Base-by-base conservation (phyloP, 345 rosid species). In the Theobroma cacao region DNA sequence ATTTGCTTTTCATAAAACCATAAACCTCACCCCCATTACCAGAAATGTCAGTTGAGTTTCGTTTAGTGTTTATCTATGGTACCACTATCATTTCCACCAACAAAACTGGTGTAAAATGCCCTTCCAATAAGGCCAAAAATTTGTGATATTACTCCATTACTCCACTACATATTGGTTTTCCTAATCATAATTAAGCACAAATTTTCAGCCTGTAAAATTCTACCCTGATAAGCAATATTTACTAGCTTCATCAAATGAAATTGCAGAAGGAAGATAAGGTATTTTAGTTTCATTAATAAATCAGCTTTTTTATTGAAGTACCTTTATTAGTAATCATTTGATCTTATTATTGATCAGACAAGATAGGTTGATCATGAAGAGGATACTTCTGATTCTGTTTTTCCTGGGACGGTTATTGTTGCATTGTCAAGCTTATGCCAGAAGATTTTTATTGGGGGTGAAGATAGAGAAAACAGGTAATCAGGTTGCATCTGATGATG, bases 1-100 rank as follows among this genome's bases (percentile, higher is more conserved):
- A 55, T 50, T 38, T 95, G 98, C 91, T 95, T 95, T 4, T 73
- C 90, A 33, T n/a, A n/a, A n/a, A n/a, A n/a, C n/a, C n/a, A n/a
- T n/a, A 38, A 76, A 72, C 59, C 76, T 47, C 65, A n/a, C 55
- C 18, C 28, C 55, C n/a, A 52, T 61, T 43, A 24, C 9, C 50
- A 10, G 15, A 47, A 61, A 64, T 14, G 22, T 69, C 43, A 43
- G 56, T 41, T 47, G 45, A 64, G 18, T 17, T 55, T 50, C 7
- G 48, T 43, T 75, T 70, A 15, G 56, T 61, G 15, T 45, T 65
- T 22, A 38, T 24, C 38, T 59, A 38, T 78, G 22, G 40, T 78
- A 64, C 43, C 66, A 24, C 55, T 47, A 14, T 50, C 30, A 45
- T 52, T 77, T 72, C 76, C 43, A 36, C 47, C 36, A 20, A 59